These are phyloP conservation scores for Naegleria lovaniensis DNA, from an alignment of 208 protist species.

Conservation along the genomic window DNA sequence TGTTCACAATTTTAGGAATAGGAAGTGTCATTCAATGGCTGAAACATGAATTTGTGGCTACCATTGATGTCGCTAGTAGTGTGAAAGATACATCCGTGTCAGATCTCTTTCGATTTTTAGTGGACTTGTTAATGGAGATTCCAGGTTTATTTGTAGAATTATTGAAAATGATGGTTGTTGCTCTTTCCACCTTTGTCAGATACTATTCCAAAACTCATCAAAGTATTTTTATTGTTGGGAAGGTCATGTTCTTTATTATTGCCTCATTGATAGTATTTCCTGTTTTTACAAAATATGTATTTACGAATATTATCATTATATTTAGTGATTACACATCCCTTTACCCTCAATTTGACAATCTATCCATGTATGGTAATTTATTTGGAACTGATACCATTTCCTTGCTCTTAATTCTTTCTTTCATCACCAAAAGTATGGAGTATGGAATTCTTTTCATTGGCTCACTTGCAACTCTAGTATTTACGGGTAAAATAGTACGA, in stretches of 20 bases:
- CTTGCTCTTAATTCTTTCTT: background rate
- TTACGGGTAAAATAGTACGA: background rate
- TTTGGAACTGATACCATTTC: background rate
- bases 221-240: background rate
- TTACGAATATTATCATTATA: background rate
- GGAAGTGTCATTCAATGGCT: background rate
- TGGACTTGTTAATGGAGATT: background rate
- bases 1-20: background rate
- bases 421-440: background rate
- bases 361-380: background rate
- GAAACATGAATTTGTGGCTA: background rate
- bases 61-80: background rate
- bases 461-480: background rate
- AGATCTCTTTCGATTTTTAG: background rate
- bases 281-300: background rate
- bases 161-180: background rate
- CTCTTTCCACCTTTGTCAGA: background rate
- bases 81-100: background rate
- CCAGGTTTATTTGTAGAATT: background rate
- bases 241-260: background rate
- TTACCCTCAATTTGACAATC: constrained; percentile 1
- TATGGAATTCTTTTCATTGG: background rate
- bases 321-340: background rate
- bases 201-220: background rate
- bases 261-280: background rate